These are phyloP conservation scores for Corymbia citriodora DNA, from an alignment of 441 rosid genomes.

Conservation along the genomic window DNA sequence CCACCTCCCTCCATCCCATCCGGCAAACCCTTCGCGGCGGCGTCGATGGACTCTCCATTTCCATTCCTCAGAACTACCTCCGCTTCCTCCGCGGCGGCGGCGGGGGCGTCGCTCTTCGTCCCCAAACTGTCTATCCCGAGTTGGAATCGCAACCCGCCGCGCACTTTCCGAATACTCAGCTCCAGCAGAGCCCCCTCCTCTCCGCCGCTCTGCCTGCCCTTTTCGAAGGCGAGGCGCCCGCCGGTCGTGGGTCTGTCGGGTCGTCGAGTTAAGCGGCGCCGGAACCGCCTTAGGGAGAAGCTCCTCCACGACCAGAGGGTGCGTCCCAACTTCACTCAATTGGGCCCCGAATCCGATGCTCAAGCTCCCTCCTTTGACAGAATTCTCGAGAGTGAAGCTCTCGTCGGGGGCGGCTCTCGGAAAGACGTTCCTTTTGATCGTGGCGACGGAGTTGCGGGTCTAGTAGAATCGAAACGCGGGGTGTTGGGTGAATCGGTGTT, in stretches of 20 bases:
- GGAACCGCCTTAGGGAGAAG: constrained; percentile 73
- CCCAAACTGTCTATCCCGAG: constrained; percentile 20
- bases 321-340: constrained; percentile 23
- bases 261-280: constrained; percentile 37
- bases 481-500: constrained; percentile 40
- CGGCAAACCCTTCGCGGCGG: neutral
- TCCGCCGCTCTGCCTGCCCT: constrained; percentile 10
- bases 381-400: constrained; percentile 5
- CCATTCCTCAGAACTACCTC: constrained; percentile 11
- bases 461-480: constrained; percentile 20
- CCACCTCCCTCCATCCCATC: neutral
- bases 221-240: constrained; percentile 4
- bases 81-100: neutral
- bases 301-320: constrained; percentile 47
- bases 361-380: neutral
- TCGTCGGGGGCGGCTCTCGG: neutral
- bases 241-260: constrained; percentile 56
- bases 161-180: constrained; percentile 12
- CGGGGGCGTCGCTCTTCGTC: constrained; percentile 14
- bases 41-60: neutral
- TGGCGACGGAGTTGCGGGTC: constrained; percentile 7
- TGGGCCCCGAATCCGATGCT: constrained; percentile 31
- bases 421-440: neutral
- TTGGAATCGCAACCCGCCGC: constrained; percentile 11
- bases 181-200: constrained; percentile 12